phyloP scores from a whole-genome alignment of 805 yeast species.

The Maudiozyma bulderi region DNA sequence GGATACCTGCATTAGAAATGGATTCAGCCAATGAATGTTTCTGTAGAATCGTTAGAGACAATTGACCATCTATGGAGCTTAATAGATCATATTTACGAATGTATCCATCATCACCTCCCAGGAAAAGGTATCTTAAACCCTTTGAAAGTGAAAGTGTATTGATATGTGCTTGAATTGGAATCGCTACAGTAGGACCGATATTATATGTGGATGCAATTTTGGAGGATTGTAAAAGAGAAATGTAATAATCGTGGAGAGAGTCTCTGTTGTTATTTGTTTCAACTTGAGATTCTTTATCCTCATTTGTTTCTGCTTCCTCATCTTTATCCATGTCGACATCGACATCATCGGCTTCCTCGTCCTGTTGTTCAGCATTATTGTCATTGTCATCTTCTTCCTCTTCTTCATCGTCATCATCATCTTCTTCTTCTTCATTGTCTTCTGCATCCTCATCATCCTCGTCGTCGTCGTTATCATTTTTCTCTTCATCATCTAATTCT shows the following conservation, averaged over 20 bases:
- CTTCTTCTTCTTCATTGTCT: slow-evolving; percentile 12
- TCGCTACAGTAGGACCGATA: slow-evolving; percentile 77
- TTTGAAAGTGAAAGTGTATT: slow-evolving; percentile 68
- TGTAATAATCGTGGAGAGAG: slow-evolving; percentile 25
- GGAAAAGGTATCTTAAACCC: slow-evolving; percentile 78
- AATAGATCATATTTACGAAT: slow-evolving; percentile 82
- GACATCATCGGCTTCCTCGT: slow-evolving; percentile 8
- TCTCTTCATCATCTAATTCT: slow-evolving; percentile 20
- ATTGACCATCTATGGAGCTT: slow-evolving; percentile 76
- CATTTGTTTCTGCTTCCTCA: slow-evolving; percentile 13
- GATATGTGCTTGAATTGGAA: slow-evolving; percentile 71
- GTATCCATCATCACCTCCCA: slow-evolving; percentile 95
- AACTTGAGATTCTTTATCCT: slow-evolving; percentile 14
- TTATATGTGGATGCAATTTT: slow-evolving; percentile 49
- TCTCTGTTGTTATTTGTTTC: slow-evolving; percentile 9
- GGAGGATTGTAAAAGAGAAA: slow-evolving; percentile 35
- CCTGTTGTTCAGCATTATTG: slow-evolving; percentile 15
- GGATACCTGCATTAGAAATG: slow-evolving; percentile 73
- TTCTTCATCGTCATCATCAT: too few species aligned
- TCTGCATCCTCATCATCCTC: slow-evolving; percentile 16
- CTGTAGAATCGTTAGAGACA: slow-evolving; percentile 84
- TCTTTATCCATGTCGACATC: slow-evolving; percentile 15
- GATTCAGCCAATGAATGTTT: slow-evolving; percentile 82
- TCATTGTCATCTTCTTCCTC: slow-evolving; percentile 19
- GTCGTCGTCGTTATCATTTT: slow-evolving; percentile 9